phyloP scores from a whole-genome alignment of 2,329 filamentous ascomycete species.

The Grosmannia clavigera region DNA sequence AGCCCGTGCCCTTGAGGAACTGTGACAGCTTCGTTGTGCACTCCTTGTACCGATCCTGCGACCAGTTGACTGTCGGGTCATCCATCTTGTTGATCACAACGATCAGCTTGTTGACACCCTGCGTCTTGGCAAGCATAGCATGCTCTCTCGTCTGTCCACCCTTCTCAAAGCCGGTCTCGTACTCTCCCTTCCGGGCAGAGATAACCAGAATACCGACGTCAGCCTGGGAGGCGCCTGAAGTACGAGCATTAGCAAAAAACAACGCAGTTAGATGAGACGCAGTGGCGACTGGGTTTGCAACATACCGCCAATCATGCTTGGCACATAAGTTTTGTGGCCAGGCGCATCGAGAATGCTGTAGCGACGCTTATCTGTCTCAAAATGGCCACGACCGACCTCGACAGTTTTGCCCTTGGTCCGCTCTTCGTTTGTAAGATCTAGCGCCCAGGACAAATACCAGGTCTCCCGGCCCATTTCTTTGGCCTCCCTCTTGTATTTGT shows the following conservation, averaged over 20 bases:
- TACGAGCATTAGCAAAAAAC: not conserved
- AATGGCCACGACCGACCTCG: slow-evolving; percentile 89
- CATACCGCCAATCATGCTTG: slow-evolving; percentile 80
- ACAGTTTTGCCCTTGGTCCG: slow-evolving; percentile 95
- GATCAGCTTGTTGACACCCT: slow-evolving; percentile 92
- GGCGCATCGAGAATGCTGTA: slow-evolving; percentile 97
- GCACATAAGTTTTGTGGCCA: slow-evolving; percentile 95
- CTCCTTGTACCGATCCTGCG: slow-evolving; percentile 81
- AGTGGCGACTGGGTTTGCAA: not conserved
- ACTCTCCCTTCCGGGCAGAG: slow-evolving; percentile 92
- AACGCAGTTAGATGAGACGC: not conserved
- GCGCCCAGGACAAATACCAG: slow-evolving; percentile 97
- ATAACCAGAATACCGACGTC: slow-evolving; percentile 94
- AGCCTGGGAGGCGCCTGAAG: slow-evolving; percentile 62
- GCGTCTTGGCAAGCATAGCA: slow-evolving; percentile 94
- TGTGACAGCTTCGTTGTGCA: slow-evolving; percentile 77
- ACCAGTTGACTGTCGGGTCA: slow-evolving; percentile 92
- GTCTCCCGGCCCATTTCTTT: slow-evolving; percentile 95
- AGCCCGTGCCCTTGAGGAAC: slow-evolving; percentile 86
- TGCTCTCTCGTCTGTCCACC: slow-evolving; percentile 87
- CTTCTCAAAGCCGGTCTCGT: slow-evolving; percentile 94
- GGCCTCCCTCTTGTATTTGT: slow-evolving; percentile 94
- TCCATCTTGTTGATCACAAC: slow-evolving; percentile 99
- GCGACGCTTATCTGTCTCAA: slow-evolving; percentile 90
- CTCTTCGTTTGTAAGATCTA: slow-evolving; percentile 95